Evolutionary conservation across 2,329 filamentous ascomycete genomes (phyloP), one percentile per base, ranked within the genome.

Genomic region (Dothideomycetes sp.): DNA sequence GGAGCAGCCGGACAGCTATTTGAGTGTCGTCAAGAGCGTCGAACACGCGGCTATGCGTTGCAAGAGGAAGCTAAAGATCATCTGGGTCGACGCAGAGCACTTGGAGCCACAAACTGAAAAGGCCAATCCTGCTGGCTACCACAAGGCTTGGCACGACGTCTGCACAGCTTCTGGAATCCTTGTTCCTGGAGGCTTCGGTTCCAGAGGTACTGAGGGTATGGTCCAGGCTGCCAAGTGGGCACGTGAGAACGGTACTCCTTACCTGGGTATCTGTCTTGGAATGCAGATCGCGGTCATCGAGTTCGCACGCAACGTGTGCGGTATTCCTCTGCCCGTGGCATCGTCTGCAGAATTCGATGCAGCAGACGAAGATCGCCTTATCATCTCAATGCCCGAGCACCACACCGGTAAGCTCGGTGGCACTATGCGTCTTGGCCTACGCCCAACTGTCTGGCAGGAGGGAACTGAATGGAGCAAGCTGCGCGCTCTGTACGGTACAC

Each of bases 231-330:
- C 83, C n/a, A 81, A 79, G 47, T 95, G 84, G 80, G 88, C 89
- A 2, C 79, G 91, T 41, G 81, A 82, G 49, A 79, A 86, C 52
- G 79, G 81, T 46, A 75, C 75, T 3, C 87, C 87, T 2, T 95
- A 82, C 63, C 72, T 96, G 1, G 91, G 91, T 43, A 82, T 96
- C 47, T 95, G 89, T 58, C 69, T 95, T 16, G 87, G 87, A 42
- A 86, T 94, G 79, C 91, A 96, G 60, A 74, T 94, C 34, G 87
- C 89, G 15, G 86, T 94, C 34, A 82, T 95, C 49, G 88, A 96
- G 61, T 85, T 78, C 51, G 86, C 87, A 2, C 78, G 87, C 31
- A 79, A 85, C 48, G 67, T 89, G 1, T 83, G 78, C 61, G 75
- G 74, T 19, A 70, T 87, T 46, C 51, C 51, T 9, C 52, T 65